phyloP scores from a whole-genome alignment of 2,329 filamentous ascomycete genomes.

The Diaporthe humulicola region DNA sequence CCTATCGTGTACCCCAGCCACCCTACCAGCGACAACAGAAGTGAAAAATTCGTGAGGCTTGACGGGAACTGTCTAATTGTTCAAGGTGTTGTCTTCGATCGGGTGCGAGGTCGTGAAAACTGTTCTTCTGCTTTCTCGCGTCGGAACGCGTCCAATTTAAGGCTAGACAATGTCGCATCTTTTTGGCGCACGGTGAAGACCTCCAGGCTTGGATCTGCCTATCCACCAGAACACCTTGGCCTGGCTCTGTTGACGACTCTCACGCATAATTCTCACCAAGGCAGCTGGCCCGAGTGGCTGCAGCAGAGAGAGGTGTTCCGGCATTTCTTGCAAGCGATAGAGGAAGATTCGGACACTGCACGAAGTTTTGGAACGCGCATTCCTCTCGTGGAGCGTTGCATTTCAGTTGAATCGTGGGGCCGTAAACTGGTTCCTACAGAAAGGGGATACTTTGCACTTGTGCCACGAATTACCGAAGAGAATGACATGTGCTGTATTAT shows the following conservation, averaged over 20 bases:
- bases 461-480: background rate
- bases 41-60: background rate
- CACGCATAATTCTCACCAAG: background rate
- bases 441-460: slow-evolving; percentile 8
- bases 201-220: background rate
- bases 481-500: background rate
- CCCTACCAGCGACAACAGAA: background rate
- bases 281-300: background rate
- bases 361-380: too few species aligned
- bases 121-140: too few species aligned
- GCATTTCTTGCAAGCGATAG: background rate
- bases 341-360: background rate
- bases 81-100: background rate
- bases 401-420: background rate
- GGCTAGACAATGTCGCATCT: background rate
- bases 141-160: too few species aligned
- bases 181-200: background rate
- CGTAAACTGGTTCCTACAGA: background rate
- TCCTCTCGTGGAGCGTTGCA: background rate
- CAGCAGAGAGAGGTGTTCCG: background rate
- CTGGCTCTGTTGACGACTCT: background rate
- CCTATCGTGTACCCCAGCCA: background rate
- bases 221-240: background rate
- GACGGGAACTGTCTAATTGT: background rate
- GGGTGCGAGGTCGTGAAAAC: background rate